A percentile compares a stretch with the other conserved stretches of the same genome.
Conservation (phyloP, 2,329 filamentous ascomycete genomes). For the Myriosclerotinia scirpicola region DNA sequence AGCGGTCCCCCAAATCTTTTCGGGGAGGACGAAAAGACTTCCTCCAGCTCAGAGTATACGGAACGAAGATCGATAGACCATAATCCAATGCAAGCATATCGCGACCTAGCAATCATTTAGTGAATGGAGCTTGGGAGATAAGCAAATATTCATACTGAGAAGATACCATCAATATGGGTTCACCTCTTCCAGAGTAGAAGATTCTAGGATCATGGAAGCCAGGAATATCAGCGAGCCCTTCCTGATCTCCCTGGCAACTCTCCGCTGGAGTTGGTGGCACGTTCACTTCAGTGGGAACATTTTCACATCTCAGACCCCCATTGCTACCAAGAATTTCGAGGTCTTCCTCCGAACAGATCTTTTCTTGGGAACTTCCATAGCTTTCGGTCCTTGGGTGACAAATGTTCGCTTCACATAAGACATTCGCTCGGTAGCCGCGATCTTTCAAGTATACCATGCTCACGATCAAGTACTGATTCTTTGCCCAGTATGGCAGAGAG, state of each 20-base stretch:
- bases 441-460: constrained; percentile 41
- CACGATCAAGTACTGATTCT: constrained; percentile 43
- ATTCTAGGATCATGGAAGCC: constrained; percentile 46
- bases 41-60: constrained; percentile 28
- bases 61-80: constrained; percentile 35
- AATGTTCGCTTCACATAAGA: constrained; percentile 44
- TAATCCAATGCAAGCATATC: constrained; percentile 35
- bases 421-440: constrained; percentile 42
- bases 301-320: constrained; percentile 42
- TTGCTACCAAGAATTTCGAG: constrained; percentile 38
- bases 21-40: constrained; percentile 30
- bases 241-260: constrained; percentile 40
- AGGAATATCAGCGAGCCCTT: constrained; percentile 42
- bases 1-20: constrained; percentile 32
- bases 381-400: constrained; percentile 35
- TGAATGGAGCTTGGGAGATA: constrained; percentile 29
- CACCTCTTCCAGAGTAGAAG: constrained; percentile 44
- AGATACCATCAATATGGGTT: constrained; percentile 44
- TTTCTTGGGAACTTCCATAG: constrained; percentile 30
- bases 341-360: constrained; percentile 40
- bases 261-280: constrained; percentile 44
- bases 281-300: constrained; percentile 39
- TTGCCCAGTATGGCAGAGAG: constrained; percentile 43
- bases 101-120: constrained; percentile 27
- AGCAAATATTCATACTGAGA: constrained; percentile 38